Conservation (phyloP, 2,329 filamentous ascomycete species). For the Immersiporthe knoxdaviesiana region DNA sequence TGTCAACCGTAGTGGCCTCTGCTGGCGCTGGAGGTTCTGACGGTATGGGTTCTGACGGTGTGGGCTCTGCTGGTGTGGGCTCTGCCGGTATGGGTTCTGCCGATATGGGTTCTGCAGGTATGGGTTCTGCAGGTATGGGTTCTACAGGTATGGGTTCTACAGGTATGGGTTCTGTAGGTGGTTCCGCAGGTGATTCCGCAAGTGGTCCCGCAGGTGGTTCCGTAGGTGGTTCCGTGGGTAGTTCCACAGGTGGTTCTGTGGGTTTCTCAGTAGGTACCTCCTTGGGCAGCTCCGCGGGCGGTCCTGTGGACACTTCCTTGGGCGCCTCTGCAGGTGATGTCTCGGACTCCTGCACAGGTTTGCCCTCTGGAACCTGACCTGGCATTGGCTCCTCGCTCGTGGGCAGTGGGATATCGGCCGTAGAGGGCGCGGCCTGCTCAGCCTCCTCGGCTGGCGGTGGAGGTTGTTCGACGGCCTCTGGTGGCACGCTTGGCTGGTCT, state of each 20-base stretch:
- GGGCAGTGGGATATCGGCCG: slow-evolving; percentile 19
- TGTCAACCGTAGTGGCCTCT: slow-evolving; percentile 5
- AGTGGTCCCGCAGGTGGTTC: background rate
- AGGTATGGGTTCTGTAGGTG: too few species aligned
- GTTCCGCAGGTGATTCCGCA: too few species aligned
- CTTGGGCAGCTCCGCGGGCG: background rate
- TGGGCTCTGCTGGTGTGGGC: too few species aligned
- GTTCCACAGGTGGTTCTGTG: background rate
- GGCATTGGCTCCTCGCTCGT: slow-evolving; percentile 27
- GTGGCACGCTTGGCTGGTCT: slow-evolving; percentile 5
- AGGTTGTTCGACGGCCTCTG: slow-evolving; percentile 14
- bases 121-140: too few species aligned
- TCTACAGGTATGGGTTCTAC: background rate
- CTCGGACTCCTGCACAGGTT: background rate
- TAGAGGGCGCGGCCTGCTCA: background rate
- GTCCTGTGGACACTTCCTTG: background rate
- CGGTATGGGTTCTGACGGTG: background rate
- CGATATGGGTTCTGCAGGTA: too few species aligned
- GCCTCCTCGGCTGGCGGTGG: background rate
- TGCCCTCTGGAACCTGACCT: slow-evolving; percentile 5
- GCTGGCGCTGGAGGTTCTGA: slow-evolving; percentile 2
- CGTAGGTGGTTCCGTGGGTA: background rate
- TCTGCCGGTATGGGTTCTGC: background rate
- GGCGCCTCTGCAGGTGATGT: background rate
- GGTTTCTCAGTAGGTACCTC: background rate